These are phyloP conservation scores for Rubus parviflorus DNA, from an alignment of 306 rosid genomes.

Conservation along the genomic window DNA sequence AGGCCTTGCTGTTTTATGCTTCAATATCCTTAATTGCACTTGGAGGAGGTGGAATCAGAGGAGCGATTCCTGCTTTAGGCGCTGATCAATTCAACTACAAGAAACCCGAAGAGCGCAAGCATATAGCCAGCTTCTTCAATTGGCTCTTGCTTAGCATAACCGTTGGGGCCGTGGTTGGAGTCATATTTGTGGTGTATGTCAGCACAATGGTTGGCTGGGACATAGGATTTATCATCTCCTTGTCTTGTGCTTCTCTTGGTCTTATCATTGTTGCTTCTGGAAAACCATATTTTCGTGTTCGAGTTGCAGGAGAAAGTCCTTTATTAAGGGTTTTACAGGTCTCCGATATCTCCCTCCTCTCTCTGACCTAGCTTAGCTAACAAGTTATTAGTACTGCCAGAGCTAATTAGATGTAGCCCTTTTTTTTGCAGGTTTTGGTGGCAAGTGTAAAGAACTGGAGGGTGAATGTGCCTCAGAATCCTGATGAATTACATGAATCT, in stretches of 20 bases:
- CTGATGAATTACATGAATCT: slow-evolving; percentile 9
- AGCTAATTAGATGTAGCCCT: background rate
- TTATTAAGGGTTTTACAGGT: slow-evolving; percentile 49
- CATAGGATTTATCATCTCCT: slow-evolving; percentile 48
- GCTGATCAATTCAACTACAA: slow-evolving; percentile 54
- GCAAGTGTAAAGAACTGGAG: slow-evolving; percentile 15
- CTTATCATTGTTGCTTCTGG: slow-evolving; percentile 43
- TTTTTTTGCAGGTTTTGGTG: slow-evolving; percentile 15
- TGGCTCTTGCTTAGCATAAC: slow-evolving; percentile 53
- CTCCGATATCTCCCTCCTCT: background rate
- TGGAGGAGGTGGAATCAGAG: slow-evolving; percentile 62
- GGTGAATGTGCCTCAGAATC: slow-evolving; percentile 1
- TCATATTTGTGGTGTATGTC: slow-evolving; percentile 50
- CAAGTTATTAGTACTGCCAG: background rate
- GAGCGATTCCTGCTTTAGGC: slow-evolving; percentile 56
- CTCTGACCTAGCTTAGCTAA: background rate
- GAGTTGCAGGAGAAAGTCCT: slow-evolving; percentile 48
- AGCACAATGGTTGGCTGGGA: slow-evolving; percentile 40
- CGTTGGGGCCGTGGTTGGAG: slow-evolving; percentile 49
- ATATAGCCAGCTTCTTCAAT: slow-evolving; percentile 52
- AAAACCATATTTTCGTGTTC: slow-evolving; percentile 40
- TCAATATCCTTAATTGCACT: slow-evolving; percentile 50
- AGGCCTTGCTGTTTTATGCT: slow-evolving; percentile 42
- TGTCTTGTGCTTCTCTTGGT: slow-evolving; percentile 37
- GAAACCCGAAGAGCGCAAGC: slow-evolving; percentile 37